Conservation (phyloP, 768 basidiomycete genomes). For the Podaxis sp. region DNA sequence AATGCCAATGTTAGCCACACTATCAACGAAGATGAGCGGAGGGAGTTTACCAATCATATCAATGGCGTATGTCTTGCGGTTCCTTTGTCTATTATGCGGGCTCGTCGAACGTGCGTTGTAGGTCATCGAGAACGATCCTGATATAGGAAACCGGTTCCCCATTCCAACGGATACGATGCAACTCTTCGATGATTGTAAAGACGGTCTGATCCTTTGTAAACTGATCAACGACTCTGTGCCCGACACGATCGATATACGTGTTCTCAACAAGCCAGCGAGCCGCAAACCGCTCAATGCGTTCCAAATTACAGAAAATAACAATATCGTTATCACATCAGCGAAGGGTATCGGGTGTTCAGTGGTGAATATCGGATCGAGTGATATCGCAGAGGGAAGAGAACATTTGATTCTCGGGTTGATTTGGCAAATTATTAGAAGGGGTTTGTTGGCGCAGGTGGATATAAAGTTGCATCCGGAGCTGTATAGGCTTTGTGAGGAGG, state of each 20-base stretch:
- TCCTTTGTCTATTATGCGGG: background rate
- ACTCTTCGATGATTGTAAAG: conserved; percentile 93
- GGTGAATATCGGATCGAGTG: conserved; percentile 94
- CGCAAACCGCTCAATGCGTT: conserved; percentile 92
- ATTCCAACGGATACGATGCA: conserved; percentile 98
- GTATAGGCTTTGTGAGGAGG: conserved; percentile 94
- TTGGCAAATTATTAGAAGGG: conserved; percentile 97
- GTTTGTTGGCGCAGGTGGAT: conserved; percentile 90
- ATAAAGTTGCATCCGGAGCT: conserved; percentile 98
- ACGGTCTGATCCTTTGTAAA: conserved; percentile 95
- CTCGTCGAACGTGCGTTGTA: conserved; percentile 27
- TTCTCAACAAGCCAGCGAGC: conserved; percentile 82
- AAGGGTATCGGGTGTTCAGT: conserved; percentile 98
- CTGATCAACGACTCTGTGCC: conserved; percentile 99
- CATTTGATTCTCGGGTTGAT: conserved; percentile 97
- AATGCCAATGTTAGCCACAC: conserved; percentile 96
- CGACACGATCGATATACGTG: conserved; percentile 98
- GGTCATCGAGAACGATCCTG: conserved; percentile 90
- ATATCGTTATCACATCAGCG: conserved; percentile 96
- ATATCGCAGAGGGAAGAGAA: conserved; percentile 89
- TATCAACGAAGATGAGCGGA: conserved; percentile 93
- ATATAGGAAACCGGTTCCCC: conserved; percentile 77
- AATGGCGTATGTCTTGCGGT: conserved; percentile 63
- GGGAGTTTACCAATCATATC: conserved; percentile 98
- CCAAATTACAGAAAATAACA: conserved; percentile 99